Conservation (phyloP, 2,329 filamentous ascomycete species). For the Fusarium sp. region DNA sequence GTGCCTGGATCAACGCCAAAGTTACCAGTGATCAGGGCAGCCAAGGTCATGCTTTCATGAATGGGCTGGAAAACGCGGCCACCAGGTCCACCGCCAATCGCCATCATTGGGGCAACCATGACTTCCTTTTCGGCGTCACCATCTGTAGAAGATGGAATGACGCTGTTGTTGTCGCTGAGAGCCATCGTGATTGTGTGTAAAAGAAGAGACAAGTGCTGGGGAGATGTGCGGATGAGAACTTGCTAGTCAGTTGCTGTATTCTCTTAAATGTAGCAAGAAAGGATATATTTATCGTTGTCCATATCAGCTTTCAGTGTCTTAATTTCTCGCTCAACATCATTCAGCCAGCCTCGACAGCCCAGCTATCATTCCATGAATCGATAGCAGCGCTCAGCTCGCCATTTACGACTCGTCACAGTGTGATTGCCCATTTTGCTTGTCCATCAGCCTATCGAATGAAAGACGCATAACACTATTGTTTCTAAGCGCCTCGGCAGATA, state of each 20-base stretch:
- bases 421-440: background rate
- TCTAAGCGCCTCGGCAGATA: background rate
- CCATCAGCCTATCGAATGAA: background rate
- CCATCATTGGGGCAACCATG: background rate
- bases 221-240: too few species aligned
- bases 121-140: background rate
- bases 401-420: background rate
- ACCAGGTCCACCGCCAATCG: too few species aligned
- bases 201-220: background rate
- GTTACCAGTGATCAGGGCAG: background rate
- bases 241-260: too few species aligned
- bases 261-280: too few species aligned
- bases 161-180: background rate
- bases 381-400: background rate
- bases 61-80: background rate
- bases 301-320: too few species aligned
- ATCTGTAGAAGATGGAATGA: background rate
- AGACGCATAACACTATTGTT: background rate
- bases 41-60: background rate
- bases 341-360: background rate
- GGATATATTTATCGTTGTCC: too few species aligned
- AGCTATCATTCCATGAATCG: background rate
- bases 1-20: background rate
- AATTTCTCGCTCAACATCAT: fast-evolving
- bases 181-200: background rate